phyloP scores from a whole-genome alignment of 352 stramenopile species.

The Phytophthora fragariaefolia region DNA sequence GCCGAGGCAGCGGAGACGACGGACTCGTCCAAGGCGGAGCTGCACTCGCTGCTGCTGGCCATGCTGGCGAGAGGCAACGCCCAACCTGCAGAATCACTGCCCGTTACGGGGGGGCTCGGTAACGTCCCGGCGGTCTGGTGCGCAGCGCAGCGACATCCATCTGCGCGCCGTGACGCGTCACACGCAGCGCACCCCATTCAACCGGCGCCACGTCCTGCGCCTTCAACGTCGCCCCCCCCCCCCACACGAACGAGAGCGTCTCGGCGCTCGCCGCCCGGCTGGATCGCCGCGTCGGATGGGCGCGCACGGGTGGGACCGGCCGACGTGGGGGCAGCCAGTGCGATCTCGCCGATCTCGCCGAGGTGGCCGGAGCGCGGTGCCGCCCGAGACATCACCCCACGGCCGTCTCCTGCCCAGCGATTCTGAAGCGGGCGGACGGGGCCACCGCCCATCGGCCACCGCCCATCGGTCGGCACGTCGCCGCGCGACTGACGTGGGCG shows the following conservation, averaged over 20 bases:
- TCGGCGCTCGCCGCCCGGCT: slow-evolving; percentile 4
- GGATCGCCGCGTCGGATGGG: slow-evolving; percentile 10
- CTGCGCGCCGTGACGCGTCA: slow-evolving; percentile 23
- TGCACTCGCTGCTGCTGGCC: slow-evolving; percentile 20
- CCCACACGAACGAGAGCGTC: neutral
- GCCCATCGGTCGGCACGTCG: neutral
- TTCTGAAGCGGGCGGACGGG: slow-evolving; percentile 2
- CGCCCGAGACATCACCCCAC: neutral
- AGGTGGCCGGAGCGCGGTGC: slow-evolving; percentile 14
- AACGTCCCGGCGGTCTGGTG: slow-evolving; percentile 9
- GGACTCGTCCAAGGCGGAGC: slow-evolving; percentile 27
- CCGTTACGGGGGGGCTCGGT: slow-evolving; percentile 12
- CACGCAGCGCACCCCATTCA: slow-evolving; percentile 14
- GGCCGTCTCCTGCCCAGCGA: neutral
- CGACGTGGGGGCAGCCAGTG: slow-evolving; percentile 20
- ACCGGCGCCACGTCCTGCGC: slow-evolving; percentile 4
- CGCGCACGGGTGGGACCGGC: slow-evolving; percentile 19
- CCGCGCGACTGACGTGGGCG: neutral
- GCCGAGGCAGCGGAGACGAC: slow-evolving; percentile 2
- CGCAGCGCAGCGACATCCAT: neutral
- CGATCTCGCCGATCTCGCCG: neutral
- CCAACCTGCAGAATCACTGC: neutral
- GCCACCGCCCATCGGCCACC: neutral
- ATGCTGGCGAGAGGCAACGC: slow-evolving; percentile 10
- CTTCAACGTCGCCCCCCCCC: slow-evolving; percentile 26